phyloP scores from a whole-genome alignment of 2,329 filamentous ascomycete genomes.

The Chaetomiaceae sp. region DNA sequence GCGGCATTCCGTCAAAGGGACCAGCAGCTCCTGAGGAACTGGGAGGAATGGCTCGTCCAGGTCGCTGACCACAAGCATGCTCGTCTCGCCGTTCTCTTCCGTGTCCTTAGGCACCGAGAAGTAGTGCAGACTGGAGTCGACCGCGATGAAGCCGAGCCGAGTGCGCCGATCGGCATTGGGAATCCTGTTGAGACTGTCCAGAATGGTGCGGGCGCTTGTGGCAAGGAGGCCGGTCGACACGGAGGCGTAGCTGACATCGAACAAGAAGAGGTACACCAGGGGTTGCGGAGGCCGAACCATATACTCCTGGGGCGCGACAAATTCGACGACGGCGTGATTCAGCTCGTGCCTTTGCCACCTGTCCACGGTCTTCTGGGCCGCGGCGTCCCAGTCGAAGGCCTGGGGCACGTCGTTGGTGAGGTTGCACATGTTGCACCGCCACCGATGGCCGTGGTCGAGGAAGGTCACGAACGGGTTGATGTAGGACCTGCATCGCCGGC shows the following conservation, averaged over 20 bases:
- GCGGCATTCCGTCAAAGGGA: constrained; percentile 81
- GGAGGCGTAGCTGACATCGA: constrained; percentile 87
- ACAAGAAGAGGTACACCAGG: constrained; percentile 88
- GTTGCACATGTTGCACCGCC: constrained; percentile 99
- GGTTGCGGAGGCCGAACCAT: constrained; percentile 98
- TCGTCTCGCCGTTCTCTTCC: constrained; percentile 76
- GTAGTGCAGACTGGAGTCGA: constrained; percentile 92
- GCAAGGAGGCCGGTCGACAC: constrained; percentile 87
- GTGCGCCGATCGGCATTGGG: constrained; percentile 95
- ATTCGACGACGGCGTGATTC: constrained; percentile 95
- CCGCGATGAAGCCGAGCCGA: constrained; percentile 87
- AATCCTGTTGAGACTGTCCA: constrained; percentile 92
- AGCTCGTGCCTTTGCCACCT: constrained; percentile 87
- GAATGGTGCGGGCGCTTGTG: constrained; percentile 85
- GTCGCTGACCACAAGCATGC: constrained; percentile 90
- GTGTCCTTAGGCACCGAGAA: constrained; percentile 89
- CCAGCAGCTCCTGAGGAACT: constrained; percentile 83
- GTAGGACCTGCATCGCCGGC: constrained; percentile 90
- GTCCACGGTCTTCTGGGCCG: constrained; percentile 84
- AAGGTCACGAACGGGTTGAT: constrained; percentile 98
- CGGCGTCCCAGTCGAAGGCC: constrained; percentile 96
- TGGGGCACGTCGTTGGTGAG: constrained; percentile 98
- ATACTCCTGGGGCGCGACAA: constrained; percentile 96
- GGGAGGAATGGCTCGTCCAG: constrained; percentile 95
- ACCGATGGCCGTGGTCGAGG: constrained; percentile 92